Percentiles rank a stretch among this genome's conserved stretches.
Evolutionary conservation across 1,139 yeast species (phyloP).

Genomic region (Hansenula sp.): DNA sequence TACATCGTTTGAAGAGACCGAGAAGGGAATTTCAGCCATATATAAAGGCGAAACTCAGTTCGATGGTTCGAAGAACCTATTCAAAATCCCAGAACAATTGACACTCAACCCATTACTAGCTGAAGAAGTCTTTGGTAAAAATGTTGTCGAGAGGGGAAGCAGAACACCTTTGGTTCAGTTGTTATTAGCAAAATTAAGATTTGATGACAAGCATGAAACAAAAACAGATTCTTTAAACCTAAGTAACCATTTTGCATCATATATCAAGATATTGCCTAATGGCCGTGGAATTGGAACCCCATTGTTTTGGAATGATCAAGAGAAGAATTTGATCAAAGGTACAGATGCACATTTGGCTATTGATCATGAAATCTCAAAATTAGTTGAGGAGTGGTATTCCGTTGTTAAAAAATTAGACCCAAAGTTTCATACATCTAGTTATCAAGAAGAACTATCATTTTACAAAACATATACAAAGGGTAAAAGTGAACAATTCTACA

Average conservation of each 20-base stretch:
- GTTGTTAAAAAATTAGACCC: conserved; percentile 9
- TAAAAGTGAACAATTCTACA: conserved; percentile 18
- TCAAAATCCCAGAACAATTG: conserved; percentile 36
- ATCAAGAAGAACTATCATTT: conserved; percentile 17
- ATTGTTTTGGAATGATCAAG: conserved; percentile 54
- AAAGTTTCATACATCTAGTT: conserved; percentile 7
- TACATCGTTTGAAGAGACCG: conserved; percentile 27
- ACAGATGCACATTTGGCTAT: conserved; percentile 48
- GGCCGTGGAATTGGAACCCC: conserved; percentile 51
- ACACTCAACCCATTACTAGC: conserved; percentile 44
- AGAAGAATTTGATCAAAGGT: conserved; percentile 51
- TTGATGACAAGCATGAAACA: conserved; percentile 21
- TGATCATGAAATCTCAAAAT: conserved; percentile 25
- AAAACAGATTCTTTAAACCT: conserved; percentile 14
- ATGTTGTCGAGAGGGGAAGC: conserved; percentile 26
- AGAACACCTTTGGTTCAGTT: conserved; percentile 46
- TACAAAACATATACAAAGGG: conserved; percentile 14
- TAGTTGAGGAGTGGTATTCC: conserved; percentile 26
- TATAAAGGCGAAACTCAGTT: conserved; percentile 13
- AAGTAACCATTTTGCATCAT: conserved; percentile 40
- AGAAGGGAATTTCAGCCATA: conserved; percentile 38
- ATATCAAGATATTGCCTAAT: conserved; percentile 56
- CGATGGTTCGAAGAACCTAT: conserved; percentile 16
- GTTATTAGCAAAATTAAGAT: conserved; percentile 40
- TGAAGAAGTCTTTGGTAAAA: conserved; percentile 30